Base-by-base conservation (phyloP, 1,139 yeast species). In the Lodderomyces metapsilosis region DNA sequence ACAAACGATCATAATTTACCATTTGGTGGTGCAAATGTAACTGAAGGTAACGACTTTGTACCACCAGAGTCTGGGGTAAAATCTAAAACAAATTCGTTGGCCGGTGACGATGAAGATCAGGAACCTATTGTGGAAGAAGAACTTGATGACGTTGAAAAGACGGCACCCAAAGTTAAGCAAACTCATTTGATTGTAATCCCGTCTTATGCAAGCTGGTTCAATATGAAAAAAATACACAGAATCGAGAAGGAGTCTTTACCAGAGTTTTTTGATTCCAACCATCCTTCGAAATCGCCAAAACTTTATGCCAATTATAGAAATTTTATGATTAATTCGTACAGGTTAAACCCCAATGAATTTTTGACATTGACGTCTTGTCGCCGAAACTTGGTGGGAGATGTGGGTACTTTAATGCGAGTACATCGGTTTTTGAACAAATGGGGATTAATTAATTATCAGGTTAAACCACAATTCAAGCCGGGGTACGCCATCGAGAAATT, bases 361-460 rank as follows among this genome's bases (percentile, higher is more conserved):
- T 73, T 92, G 40, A 88, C 97, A 0, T 85, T 89, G 42, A 92
- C 98, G 0, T 94, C 98, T 0, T 88, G 95, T 46, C 83, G 98
- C 56, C 82, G 99, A 56, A 92, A 91, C 57, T 74, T 94, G 48
- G 94, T 89, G 17, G 98, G 98, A 33, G 98, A 94, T 68, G 98
- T 91, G 9, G 95, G 97, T 15, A 84, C 96, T 1, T 76, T 94
- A 46, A 81, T 92, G 78, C 77, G 99, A 50, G 80, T 92, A 9
- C 97, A 89, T 60, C 79, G 88, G 48, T 92, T 94, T 57, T 71
- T 94, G 49, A 91, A 82, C 57, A 88, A 86, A 61, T 94, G 99
- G 99, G 99, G 99, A 0, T 71, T 94, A 44, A 88, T 94, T 43
- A 94, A 94, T 62, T 94, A 94, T 59, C 98, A 92, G 63, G 96